Base-by-base conservation (phyloP, 768 basidiomycete genomes). In the Nidula microcarpa region DNA sequence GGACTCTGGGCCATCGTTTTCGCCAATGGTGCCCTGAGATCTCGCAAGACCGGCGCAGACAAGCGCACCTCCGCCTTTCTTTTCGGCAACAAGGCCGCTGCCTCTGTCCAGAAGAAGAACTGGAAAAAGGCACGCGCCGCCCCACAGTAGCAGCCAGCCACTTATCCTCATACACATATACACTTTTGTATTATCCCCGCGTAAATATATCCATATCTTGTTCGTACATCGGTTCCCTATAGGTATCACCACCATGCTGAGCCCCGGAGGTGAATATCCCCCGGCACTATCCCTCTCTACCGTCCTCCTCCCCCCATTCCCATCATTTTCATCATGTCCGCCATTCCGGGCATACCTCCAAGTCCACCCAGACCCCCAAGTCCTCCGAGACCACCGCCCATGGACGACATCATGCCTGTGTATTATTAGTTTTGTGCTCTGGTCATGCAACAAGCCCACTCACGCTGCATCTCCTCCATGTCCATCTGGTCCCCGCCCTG, bases 401-500 rank as follows among this genome's bases (percentile, higher is more conserved):
- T 91, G 53, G 87, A 86, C 49, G 82, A 71, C 90, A 95, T 94
- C 88, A 92, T 91, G 51, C 87, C 89, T 92, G 60, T 53, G 32
- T n/a, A 17, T 30, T 23, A 17, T 30, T 10, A 49, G 37, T 8
- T 8, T 39, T 39, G 18, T 49, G 10, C 17, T 33, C 6, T 7
- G 9, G 7, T 32, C 17, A 13, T 45, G 9, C 44, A 45, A 50
- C 41, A 6, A n/a, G 11, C 32, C 39, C 53, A 70, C 81, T 57
- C 70, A 88, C 92, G 81, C 72, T 94, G 91, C 91, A 95, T 93
- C 68, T 96, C 93, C 55, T 91, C 89, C 89, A 96, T 90, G 63
- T 94, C 93, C 50, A 87, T 75, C 64, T 93, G 85, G 62, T 94
- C 94, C 9, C 91, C 91, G 51, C 90, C 91, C 60, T 91, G 86